Evolutionary conservation across 495 filamentous ascomycete genomes (phyloP).

Genomic region (Neurospora africana): DNA sequence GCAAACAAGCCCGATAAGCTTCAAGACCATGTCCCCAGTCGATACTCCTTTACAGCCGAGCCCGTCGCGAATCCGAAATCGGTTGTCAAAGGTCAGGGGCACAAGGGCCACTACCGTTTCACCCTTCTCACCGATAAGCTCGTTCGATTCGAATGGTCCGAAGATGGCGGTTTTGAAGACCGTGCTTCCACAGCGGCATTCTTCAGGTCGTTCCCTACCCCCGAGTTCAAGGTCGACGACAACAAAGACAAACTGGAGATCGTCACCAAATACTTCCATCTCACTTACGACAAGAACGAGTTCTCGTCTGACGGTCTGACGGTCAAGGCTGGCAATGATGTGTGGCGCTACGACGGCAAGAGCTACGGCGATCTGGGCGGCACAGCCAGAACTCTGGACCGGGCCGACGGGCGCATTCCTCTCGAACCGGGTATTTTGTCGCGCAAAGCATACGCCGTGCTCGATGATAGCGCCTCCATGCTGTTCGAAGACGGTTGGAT

Average conservation of each 20-base stretch:
- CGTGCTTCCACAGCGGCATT: conserved; percentile 47
- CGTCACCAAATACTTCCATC: conserved; percentile 38
- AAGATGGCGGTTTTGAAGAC: conserved; percentile 46
- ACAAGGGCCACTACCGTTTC: conserved; percentile 38
- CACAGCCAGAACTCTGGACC: conserved; percentile 46
- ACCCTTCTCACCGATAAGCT: conserved; percentile 41
- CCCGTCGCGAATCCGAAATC: conserved; percentile 37
- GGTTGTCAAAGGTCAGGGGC: conserved; percentile 29
- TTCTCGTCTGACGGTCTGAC: conserved; percentile 38
- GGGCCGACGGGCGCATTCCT: conserved; percentile 35
- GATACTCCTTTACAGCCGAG: conserved; percentile 35
- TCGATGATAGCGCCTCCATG: conserved; percentile 50
- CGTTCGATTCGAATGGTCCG: conserved; percentile 48
- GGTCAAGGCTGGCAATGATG: conserved; percentile 23
- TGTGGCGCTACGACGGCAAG: conserved; percentile 39
- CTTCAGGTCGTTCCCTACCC: conserved; percentile 36
- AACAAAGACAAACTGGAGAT: conserved; percentile 33
- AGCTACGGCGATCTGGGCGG: conserved; percentile 37
- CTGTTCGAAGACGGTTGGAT: conserved; percentile 43
- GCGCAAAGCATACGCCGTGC: conserved; percentile 31
- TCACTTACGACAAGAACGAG: conserved; percentile 40
- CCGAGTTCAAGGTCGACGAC: conserved; percentile 35
- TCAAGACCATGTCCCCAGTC: conserved; percentile 4
- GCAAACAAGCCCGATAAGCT: not conserved
- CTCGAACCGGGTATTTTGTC: conserved; percentile 41